phyloP scores from a whole-genome alignment of 805 yeast genomes.

The Komagataella pastoris region DNA sequence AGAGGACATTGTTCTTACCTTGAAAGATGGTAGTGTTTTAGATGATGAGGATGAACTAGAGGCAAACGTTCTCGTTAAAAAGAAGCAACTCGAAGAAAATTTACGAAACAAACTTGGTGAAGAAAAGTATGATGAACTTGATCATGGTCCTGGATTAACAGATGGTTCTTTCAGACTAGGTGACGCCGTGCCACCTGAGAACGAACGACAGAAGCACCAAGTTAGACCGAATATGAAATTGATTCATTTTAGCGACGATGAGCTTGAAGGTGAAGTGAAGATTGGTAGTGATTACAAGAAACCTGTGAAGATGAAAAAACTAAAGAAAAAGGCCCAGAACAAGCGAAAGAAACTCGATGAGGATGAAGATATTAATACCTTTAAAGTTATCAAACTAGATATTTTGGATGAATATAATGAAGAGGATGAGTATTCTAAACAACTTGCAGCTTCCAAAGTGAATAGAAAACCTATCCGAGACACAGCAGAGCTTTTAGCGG shows the following conservation, averaged over 20 bases:
- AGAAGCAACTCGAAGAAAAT: conserved; percentile 16
- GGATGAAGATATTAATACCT: conserved; percentile 3
- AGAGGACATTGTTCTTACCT: conserved; percentile 37
- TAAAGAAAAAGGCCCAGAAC: conserved; percentile 12
- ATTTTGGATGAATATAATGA: conserved; percentile 11
- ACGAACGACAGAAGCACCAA: neutral
- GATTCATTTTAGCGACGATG: conserved; percentile 2
- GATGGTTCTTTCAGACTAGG: conserved; percentile 12
- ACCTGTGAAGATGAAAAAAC: conserved; percentile 17
- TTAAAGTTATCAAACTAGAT: conserved; percentile 12
- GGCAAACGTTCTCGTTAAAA: conserved; percentile 24
- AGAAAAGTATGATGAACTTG: conserved; percentile 8
- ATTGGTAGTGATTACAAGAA: conserved; percentile 5
- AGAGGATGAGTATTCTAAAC: conserved; percentile 12
- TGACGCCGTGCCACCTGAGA: conserved; percentile 8
- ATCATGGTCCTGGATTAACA: conserved; percentile 1
- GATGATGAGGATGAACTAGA: conserved; percentile 22
- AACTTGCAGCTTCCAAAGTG: conserved; percentile 16
- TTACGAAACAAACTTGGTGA: conserved; percentile 7
- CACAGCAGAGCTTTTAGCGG: conserved; percentile 5
- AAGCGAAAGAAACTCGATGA: conserved; percentile 9
- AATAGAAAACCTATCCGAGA: conserved; percentile 13
- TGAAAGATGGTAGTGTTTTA: conserved; percentile 32
- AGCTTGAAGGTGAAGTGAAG: neutral
- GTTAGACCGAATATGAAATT: conserved; percentile 2